Percentiles rank a stretch among this genome's conserved stretches.
phyloP scores from a whole-genome alignment of 176 grass and related monocot genomes.

The Alopecurus myosuroides region DNA sequence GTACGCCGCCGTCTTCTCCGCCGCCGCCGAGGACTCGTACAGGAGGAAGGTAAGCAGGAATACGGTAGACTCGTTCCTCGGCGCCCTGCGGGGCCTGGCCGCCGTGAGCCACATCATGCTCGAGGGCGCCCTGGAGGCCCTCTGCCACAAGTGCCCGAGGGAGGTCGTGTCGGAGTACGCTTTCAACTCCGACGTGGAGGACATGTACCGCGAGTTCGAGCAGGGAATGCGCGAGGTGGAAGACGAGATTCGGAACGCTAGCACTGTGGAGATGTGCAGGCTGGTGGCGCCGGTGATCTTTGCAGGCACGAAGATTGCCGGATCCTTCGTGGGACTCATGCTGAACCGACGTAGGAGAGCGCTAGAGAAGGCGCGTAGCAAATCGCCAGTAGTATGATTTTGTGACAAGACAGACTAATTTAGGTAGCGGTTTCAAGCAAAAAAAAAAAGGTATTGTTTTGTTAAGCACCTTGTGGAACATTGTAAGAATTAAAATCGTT shows the following conservation, averaged over 20 bases:
- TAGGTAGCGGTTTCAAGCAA: background rate
- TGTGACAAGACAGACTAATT: background rate
- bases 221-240: background rate
- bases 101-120: slow-evolving; percentile 24
- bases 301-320: background rate
- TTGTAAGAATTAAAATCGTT: background rate
- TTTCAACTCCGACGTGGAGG: slow-evolving; percentile 5
- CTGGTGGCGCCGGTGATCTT: background rate
- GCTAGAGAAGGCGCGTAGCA: background rate
- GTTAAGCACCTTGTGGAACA: background rate
- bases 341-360: background rate
- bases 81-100: slow-evolving; percentile 1
- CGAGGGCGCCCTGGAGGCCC: slow-evolving; percentile 5
- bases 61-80: background rate
- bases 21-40: background rate
- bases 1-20: background rate
- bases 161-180: slow-evolving; percentile 9
- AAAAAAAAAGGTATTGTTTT: background rate
- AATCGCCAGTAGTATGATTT: background rate
- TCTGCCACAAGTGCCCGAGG: background rate
- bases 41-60: background rate
- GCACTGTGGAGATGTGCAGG: background rate
- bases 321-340: slow-evolving; percentile 9
- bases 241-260: background rate
- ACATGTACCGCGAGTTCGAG: background rate